phyloP scores from a whole-genome alignment of 1,139 yeast genomes.

The Kazachstania sp. region DNA sequence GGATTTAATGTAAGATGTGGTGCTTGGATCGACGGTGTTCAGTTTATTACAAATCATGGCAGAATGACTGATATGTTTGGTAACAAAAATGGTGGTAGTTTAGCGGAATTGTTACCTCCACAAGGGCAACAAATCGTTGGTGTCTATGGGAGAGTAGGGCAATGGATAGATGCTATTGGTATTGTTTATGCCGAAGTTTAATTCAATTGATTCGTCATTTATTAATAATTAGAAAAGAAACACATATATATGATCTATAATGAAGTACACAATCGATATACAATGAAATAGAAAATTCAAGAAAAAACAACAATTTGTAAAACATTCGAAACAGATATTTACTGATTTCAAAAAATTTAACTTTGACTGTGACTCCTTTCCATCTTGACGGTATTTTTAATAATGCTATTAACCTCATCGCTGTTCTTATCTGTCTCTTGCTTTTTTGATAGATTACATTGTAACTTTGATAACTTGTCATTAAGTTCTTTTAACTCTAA shows the following conservation, averaged over 20 bases:
- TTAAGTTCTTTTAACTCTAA: constrained; percentile 29
- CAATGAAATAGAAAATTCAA: background rate
- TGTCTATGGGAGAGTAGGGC: constrained; percentile 53
- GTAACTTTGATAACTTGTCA: constrained; percentile 26
- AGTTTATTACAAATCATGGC: constrained; percentile 52
- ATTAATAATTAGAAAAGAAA: background rate
- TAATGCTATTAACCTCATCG: background rate
- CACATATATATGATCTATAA: background rate
- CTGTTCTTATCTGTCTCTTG: constrained; percentile 1
- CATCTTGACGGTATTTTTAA: background rate
- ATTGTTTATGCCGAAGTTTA: constrained; percentile 28
- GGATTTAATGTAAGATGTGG: constrained; percentile 67
- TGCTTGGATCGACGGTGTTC: constrained; percentile 83
- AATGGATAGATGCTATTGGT: constrained; percentile 72
- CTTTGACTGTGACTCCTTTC: constrained; percentile 9
- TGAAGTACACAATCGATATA: background rate
- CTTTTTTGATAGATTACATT: constrained; percentile 6
- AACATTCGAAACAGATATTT: background rate
- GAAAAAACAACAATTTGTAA: background rate
- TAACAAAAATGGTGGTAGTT: constrained; percentile 58
- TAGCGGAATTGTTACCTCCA: constrained; percentile 53
- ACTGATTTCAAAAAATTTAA: background rate
- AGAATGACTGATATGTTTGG: constrained; percentile 50
- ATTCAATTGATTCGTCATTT: background rate
- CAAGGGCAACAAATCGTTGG: constrained; percentile 53